Percentiles rank a stretch among this genome's conserved stretches.
phyloP scores from a whole-genome alignment of 2,329 filamentous ascomycete species.

The Arachnomyces sp. region DNA sequence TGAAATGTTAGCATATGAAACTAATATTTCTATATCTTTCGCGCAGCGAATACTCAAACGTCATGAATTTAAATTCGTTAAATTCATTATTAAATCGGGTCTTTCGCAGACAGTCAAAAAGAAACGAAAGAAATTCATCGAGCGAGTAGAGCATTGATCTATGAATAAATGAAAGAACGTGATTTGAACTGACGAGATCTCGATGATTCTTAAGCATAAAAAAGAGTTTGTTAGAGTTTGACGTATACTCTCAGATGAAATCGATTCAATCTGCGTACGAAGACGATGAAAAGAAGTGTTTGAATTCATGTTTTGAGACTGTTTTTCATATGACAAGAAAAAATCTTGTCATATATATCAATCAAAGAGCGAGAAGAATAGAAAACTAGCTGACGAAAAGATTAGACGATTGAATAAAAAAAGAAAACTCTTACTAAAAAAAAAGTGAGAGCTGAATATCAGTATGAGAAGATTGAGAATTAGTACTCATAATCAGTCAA shows the following conservation, averaged over 20 bases:
- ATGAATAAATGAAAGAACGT: slow-evolving; percentile 17
- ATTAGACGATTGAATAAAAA: slow-evolving; percentile 14
- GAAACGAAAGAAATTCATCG: too few relatives aligned
- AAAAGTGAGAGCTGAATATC: slow-evolving; percentile 14
- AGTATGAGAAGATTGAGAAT: slow-evolving; percentile 12
- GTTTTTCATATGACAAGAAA: slow-evolving; percentile 23
- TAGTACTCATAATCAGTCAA: slow-evolving; percentile 5
- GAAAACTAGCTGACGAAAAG: slow-evolving; percentile 10
- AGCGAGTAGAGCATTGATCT: slow-evolving; percentile 15
- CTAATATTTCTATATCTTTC: too few relatives aligned
- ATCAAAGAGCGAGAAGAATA: slow-evolving; percentile 13
- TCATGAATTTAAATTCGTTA: too few relatives aligned
- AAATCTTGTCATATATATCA: slow-evolving; percentile 18
- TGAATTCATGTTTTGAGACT: slow-evolving; percentile 23
- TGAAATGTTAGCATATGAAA: too few relatives aligned
- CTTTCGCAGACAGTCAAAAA: too few relatives aligned
- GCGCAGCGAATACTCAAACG: too few relatives aligned
- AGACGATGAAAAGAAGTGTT: slow-evolving; percentile 11
- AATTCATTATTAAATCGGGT: too few relatives aligned
- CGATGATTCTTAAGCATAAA: slow-evolving; percentile 9
- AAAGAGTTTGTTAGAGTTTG: slow-evolving; percentile 8
- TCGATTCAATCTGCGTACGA: slow-evolving; percentile 9
- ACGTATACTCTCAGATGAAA: slow-evolving; percentile 7
- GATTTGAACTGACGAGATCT: slow-evolving; percentile 17
- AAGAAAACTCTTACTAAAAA: slow-evolving; percentile 7